phyloP scores from a whole-genome alignment of 163 green algal genomes.

The Scenedesmus sp. region DNA sequence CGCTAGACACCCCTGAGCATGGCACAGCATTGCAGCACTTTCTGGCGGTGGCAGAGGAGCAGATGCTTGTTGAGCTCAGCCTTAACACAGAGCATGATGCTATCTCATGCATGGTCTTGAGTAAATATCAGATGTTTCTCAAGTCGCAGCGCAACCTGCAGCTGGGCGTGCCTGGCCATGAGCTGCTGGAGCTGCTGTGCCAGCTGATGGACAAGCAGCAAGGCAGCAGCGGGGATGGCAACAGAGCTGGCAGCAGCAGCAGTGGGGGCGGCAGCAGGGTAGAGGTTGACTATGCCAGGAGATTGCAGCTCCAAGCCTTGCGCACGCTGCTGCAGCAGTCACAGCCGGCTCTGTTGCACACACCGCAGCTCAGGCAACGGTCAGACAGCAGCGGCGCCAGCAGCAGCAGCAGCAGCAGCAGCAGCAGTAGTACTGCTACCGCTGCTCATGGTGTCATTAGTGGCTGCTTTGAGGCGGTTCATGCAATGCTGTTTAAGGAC shows the following conservation, averaged over 20 bases:
- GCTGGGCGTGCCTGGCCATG: neutral
- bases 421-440: neutral
- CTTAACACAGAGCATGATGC: too few relatives aligned
- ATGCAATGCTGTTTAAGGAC: too few relatives aligned
- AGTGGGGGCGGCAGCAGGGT: neutral
- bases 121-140: neutral
- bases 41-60: neutral
- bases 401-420: too few relatives aligned
- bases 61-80: too few relatives aligned
- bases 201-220: neutral
- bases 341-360: neutral
- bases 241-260: neutral
- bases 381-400: neutral
- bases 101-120: too few relatives aligned
- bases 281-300: neutral
- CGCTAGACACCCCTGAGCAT: slow-evolving; percentile 34
- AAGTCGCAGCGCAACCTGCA: neutral
- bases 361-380: neutral
- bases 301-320: neutral
- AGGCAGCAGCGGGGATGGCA: neutral
- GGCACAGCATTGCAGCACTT: neutral
- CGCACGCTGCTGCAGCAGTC: neutral
- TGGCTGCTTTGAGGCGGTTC: neutral
- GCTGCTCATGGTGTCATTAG: neutral
- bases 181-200: neutral